Evolutionary conservation across 192 early-diverging fungal genomes (phyloP).

Genomic region (Spinellus fusiger): DNA sequence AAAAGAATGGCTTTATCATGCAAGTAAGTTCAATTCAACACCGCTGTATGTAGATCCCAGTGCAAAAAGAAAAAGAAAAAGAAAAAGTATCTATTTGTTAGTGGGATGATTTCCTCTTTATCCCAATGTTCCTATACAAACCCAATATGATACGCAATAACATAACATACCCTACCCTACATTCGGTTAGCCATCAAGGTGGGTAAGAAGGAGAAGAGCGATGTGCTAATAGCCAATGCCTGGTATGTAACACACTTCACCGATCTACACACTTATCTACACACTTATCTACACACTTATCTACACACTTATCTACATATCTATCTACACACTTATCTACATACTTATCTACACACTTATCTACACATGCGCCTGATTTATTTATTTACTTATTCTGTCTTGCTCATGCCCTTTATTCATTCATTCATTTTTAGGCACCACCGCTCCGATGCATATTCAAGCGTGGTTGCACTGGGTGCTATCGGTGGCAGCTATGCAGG

Average conservation of each 20-base stretch:
- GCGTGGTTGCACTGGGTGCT: constrained; percentile 64
- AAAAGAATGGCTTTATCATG: constrained; percentile 75
- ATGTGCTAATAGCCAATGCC: constrained; percentile 78
- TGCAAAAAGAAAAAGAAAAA: background rate
- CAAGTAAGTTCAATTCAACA: constrained; percentile 35
- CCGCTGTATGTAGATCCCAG: background rate
- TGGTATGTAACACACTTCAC: constrained; percentile 35
- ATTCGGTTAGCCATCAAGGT: constrained; percentile 45
- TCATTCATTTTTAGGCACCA: constrained; percentile 58
- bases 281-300: too few species aligned
- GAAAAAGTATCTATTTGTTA: background rate
- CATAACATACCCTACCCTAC: background rate
- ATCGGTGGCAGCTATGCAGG: constrained; percentile 72
- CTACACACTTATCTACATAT: too few species aligned
- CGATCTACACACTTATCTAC: background rate
- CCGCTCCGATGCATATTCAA: constrained; percentile 69
- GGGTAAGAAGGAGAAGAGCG: constrained; percentile 51
- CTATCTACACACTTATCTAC: background rate
- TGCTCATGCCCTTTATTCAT: too few species aligned
- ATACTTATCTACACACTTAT: background rate
- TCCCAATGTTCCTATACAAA: background rate
- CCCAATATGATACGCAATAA: too few species aligned
- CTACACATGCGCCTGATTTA: constrained; percentile 59
- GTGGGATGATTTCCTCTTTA: background rate
- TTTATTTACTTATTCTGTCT: too few species aligned